Base-by-base conservation (phyloP, 805 yeast species). In the Starmerella riodocensis region DNA sequence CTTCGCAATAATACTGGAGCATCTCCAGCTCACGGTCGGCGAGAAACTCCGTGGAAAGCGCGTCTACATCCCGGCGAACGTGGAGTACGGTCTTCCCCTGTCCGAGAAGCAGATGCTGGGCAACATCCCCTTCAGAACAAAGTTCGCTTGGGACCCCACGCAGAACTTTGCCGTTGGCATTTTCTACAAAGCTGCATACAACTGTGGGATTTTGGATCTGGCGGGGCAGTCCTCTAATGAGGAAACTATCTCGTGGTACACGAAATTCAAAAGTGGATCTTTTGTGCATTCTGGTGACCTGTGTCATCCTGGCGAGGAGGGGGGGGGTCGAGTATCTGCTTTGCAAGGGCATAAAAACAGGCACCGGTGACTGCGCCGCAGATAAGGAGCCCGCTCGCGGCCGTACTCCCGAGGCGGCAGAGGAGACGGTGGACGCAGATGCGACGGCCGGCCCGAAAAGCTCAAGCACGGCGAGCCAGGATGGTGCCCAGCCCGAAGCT, bases 41-140 rank as follows among this genome's bases (percentile, higher is more conserved):
- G 7, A 6, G 19, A 12, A 20, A 19, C 27, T 35, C 23, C 12
- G 7, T 8, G 38, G 35, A 5, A 35, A 35, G 17, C 29, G 14
- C 7, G 19, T 36, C 27, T 36, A 29, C 39, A 29, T 36, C 4
- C 39, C 39, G 5, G 13, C 11, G 4, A 4, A 14, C 7, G 22
- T 36, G 3, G 28, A 21, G 21, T 36, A 36, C 20, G 39, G 39
- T 4, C 27, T 36, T 14, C 39, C 39, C 19, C 7, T 36, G 17
- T 29, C 34, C 6, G 39, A 36, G 7, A 29, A 29, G 20, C 39
- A 36, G 14, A 9, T 36, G 18, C 13, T 36, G 9, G 39, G 39
- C 4, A 29, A 22, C 24, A 29, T 36, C 4, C 39, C 39, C 14
- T 29, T 8, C 13, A 8, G 16, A 7, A 36, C 39, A 7, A 21